A percentile compares a stretch with the other conserved stretches of the same genome.
These are phyloP conservation scores for Sporobolomyces phaffii DNA, from an alignment of 768 basidiomycete genomes.

Conservation along the genomic window DNA sequence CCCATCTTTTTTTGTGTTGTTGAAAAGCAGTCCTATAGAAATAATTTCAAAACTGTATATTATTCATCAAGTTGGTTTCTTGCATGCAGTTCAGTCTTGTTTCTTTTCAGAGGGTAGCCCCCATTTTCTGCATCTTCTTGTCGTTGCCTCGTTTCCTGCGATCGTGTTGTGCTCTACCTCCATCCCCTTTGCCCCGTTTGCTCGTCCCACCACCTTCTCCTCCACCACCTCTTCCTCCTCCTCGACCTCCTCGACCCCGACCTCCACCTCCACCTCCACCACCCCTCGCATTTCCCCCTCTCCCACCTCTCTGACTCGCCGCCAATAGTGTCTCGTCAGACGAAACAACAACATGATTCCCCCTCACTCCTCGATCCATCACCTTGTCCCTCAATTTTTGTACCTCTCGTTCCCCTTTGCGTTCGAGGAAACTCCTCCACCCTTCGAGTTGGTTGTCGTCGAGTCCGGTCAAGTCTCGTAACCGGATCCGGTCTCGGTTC, in stretches of 20 bases:
- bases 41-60: no score
- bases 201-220: neutral
- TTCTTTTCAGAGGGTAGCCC: neutral
- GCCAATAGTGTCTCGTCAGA: neutral
- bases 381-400: conserved; percentile 68
- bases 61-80: no score
- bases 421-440: conserved; percentile 65
- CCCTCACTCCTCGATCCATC: conserved; percentile 57
- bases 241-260: conserved; percentile 10
- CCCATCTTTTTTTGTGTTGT: no score
- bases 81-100: no score
- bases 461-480: conserved; percentile 66
- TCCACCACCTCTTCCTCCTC: neutral
- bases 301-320: no score
- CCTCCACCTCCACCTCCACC: conserved; percentile 34
- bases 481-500: conserved; percentile 55
- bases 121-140: conserved; percentile 67
- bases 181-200: conserved; percentile 1
- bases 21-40: no score
- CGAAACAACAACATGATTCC: conserved; percentile 34
- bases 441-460: conserved; percentile 83
- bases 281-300: conserved; percentile 51
- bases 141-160: conserved; percentile 68
- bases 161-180: conserved; percentile 16
- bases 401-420: conserved; percentile 58